Evolutionary conservation across 139 green algal genomes (phyloP).

Genomic region (Mesotaenium endlicherianum): DNA sequence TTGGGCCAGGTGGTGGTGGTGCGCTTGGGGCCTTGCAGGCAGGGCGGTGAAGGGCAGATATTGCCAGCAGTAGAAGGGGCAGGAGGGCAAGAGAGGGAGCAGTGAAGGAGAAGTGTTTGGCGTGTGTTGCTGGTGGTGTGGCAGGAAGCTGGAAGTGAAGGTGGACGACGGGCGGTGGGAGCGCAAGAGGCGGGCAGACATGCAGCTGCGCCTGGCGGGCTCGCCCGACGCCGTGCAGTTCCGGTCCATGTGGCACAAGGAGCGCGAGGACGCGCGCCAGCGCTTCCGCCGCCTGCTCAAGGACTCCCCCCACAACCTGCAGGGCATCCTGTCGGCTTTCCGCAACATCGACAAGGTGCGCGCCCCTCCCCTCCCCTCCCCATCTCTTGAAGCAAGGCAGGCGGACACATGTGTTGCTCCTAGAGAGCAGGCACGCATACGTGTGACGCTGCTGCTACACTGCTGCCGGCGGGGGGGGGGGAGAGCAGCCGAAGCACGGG

Average conservation of each 20-base stretch:
- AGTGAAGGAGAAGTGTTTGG: too few species aligned
- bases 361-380: neutral
- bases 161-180: neutral
- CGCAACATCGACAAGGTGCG: neutral
- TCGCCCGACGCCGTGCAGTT: neutral
- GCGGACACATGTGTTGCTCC: neutral
- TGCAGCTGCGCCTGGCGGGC: neutral
- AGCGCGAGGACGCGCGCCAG: neutral
- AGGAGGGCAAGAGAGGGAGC: too few species aligned
- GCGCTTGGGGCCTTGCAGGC: too few species aligned
- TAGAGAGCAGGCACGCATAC: neutral
- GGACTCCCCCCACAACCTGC: neutral
- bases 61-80: too few species aligned
- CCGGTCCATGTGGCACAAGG: neutral
- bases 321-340: neutral
- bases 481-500: neutral
- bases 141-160: neutral
- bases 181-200: neutral
- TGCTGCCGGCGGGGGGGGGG: neutral
- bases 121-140: too few species aligned
- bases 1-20: too few species aligned
- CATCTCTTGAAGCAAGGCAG: neutral
- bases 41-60: too few species aligned
- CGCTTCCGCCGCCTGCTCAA: neutral
- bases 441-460: neutral